These are phyloP conservation scores for Senecio squalidus DNA, from an alignment of 140 eudicot genomes.

Conservation along the genomic window DNA sequence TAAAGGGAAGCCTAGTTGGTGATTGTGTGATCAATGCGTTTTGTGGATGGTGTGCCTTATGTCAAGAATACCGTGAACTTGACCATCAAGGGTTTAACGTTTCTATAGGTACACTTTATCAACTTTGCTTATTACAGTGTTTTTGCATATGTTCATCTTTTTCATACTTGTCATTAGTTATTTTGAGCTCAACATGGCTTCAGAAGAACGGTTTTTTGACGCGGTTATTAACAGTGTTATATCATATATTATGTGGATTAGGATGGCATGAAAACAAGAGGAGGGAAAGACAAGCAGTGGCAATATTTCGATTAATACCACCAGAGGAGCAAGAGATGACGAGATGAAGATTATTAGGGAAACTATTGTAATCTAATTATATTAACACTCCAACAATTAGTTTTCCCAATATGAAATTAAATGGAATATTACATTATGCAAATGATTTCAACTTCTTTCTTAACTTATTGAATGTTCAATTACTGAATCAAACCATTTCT, in stretches of 20 bases:
- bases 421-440: no score
- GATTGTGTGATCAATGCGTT: conserved; percentile 32
- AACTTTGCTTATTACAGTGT: not conserved
- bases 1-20: conserved; percentile 26
- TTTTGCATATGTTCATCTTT: not conserved
- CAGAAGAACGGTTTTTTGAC: no score
- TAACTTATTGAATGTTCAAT: no score
- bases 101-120: conserved; percentile 25
- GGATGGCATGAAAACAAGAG: conserved; percentile 47
- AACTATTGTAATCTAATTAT: not conserved
- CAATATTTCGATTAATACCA: conserved; percentile 43
- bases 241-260: not conserved
- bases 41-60: conserved; percentile 44
- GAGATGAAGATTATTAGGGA: conserved; percentile 23
- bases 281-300: conserved; percentile 48
- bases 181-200: no score
- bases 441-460: no score
- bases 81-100: conserved; percentile 47
- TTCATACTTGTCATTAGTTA: no score
- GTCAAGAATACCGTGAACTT: conserved; percentile 44
- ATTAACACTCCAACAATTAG: not conserved
- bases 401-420: not conserved
- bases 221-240: no score
- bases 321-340: conserved; percentile 47
- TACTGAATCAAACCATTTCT: no score